phyloP scores from a whole-genome alignment of 2,329 filamentous ascomycete genomes.

The Monilinia fructigena region DNA sequence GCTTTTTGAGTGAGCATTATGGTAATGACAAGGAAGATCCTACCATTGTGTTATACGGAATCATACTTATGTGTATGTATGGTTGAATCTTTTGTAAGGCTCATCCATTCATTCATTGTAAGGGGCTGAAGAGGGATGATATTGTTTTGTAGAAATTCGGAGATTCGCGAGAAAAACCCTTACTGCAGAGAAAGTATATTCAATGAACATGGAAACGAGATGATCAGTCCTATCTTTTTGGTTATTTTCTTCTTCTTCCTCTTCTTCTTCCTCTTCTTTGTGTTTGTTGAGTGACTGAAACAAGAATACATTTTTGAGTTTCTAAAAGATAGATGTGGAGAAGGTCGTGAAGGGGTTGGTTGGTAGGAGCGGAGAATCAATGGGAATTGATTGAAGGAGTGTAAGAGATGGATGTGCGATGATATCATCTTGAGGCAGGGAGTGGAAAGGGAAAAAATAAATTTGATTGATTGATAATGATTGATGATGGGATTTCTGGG shows the following conservation, averaged over 20 bases:
- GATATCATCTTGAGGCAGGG: constrained; percentile 4
- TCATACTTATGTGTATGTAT: not conserved
- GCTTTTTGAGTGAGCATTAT: not conserved
- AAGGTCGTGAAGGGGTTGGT: not conserved
- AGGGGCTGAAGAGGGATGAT: not conserved
- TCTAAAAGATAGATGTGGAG: not conserved
- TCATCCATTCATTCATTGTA: not conserved
- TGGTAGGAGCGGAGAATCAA: not conserved
- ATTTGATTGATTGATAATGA: not conserved
- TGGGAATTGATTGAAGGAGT: not conserved
- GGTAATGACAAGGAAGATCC: not conserved
- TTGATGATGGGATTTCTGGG: no score
- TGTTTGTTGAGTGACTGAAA: not conserved
- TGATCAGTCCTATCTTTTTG: not conserved
- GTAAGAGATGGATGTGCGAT: not conserved
- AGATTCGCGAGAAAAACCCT: not conserved
- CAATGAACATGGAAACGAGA: not conserved
- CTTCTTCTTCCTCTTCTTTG: no score
- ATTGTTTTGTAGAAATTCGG: not conserved
- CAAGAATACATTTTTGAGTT: not conserved
- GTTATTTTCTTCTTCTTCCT: not conserved
- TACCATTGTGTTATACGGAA: not conserved
- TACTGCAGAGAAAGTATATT: not conserved
- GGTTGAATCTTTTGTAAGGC: not conserved
- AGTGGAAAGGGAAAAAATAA: not conserved